Evolutionary conservation across 1,139 yeast species (phyloP), one percentile per base, ranked within the genome.

Genomic region (Diutina mesorugosa): DNA sequence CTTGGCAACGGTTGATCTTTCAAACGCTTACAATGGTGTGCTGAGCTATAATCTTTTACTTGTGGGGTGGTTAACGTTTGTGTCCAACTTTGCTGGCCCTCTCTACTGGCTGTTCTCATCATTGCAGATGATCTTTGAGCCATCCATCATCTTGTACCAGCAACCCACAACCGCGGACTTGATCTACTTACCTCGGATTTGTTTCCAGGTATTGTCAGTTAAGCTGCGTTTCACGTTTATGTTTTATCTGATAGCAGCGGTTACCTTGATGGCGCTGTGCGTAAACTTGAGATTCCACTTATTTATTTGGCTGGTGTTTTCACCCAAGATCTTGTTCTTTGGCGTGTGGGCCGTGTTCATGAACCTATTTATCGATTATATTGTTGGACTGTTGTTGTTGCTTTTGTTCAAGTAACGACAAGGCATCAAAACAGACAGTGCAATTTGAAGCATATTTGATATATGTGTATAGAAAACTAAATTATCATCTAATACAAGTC

Each of bases 261-360:
- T 81, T 3, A 75, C 78, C 50, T 78, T 91, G 56, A 67, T 87
- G 55, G 72, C 76, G 0, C 85, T 97, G 7, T 93, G 99, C 66
- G 78, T 79, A 57, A 75, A 81, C 32, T 75, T 91, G 61, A 77
- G 96, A 62, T 88, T 85, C 65, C 99, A 93, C 67, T 74, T 93
- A 58, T 93, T 93, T 67, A 87, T 95, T 16, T 95, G 99, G 98
- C 90, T 98, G 1, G 99, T 95, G 4, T 93, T 93, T 71, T 88
- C 96, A 55, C 99, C 99, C 0, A 93, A 90, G 64, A 69, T 93
- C 18, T 77, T 95, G 45, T 93, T 85, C 67, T 85, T 86, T 61
- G 81, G 84, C 0, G 84, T 85, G 2, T 95, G 99, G 99, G 72
- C 79, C 46, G 59, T 81, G 0, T 71, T 83, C 57, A 72, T 84